Evolutionary conservation across 768 basidiomycete genomes (phyloP).

Genomic region (Leccinum disarticulatum): DNA sequence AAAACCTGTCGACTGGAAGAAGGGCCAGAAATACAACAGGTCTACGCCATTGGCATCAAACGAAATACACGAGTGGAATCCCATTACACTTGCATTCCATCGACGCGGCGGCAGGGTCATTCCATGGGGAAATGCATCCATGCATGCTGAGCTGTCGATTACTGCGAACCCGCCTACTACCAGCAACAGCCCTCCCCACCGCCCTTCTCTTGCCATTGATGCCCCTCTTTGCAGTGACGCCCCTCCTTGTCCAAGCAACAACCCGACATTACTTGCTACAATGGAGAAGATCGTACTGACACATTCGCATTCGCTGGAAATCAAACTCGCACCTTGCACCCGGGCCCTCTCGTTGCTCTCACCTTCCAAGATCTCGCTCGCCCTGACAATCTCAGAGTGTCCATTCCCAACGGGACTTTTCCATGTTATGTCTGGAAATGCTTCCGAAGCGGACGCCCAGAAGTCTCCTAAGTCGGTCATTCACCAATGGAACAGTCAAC

Average conservation of each 20-base stretch:
- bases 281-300: slow-evolving; percentile 4
- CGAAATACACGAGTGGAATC: slow-evolving; percentile 2
- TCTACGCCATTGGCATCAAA: background rate
- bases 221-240: too few species aligned
- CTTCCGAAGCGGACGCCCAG: background rate
- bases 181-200: background rate
- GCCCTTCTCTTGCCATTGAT: too few species aligned
- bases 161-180: background rate
- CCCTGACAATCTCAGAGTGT: slow-evolving; percentile 15
- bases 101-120: background rate
- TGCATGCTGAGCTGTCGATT: slow-evolving; percentile 14
- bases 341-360: background rate
- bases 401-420: slow-evolving; percentile 20
- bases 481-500: slow-evolving; percentile 17
- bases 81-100: slow-evolving; percentile 13
- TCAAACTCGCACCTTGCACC: background rate
- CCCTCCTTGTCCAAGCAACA: background rate
- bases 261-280: background rate
- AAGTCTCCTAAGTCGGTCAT: slow-evolving; percentile 12
- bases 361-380: slow-evolving; percentile 8
- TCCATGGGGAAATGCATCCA: slow-evolving; percentile 17
- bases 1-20: background rate
- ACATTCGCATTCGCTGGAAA: background rate
- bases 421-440: background rate
- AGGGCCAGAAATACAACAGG: background rate